These are phyloP conservation scores for Trametes elegans DNA, from an alignment of 768 basidiomycete species.

Conservation along the genomic window DNA sequence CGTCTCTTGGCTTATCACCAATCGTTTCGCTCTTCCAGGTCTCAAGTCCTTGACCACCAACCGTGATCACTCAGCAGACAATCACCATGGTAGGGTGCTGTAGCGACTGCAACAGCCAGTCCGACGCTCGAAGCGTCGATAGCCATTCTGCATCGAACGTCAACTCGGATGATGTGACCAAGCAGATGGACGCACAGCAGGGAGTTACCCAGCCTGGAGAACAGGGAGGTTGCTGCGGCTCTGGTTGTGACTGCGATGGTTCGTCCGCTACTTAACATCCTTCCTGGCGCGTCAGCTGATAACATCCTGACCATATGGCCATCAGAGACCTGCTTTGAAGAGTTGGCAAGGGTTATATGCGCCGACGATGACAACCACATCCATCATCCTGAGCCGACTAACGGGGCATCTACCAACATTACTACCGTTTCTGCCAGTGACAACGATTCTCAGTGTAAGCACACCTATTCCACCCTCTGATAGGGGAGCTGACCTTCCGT, in stretches of 20 bases:
- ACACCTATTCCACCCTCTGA: no score
- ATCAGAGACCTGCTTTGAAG: slow-evolving; percentile 26
- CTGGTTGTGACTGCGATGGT: slow-evolving; percentile 28
- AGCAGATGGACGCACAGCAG: not conserved
- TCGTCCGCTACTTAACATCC: not conserved
- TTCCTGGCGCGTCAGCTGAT: not conserved
- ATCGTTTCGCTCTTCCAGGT: not conserved
- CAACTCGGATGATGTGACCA: no score
- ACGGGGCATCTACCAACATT: not conserved
- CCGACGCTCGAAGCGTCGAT: slow-evolving; percentile 8
- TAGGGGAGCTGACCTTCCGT: no score
- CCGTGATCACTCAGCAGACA: not conserved
- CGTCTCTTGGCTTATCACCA: not conserved
- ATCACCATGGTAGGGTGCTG: slow-evolving; percentile 10
- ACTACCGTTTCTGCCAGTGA: not conserved
- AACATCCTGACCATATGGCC: no score
- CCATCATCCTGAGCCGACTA: slow-evolving; percentile 4
- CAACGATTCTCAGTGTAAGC: not conserved
- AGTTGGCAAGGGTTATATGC: slow-evolving; percentile 29
- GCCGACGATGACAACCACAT: slow-evolving; percentile 28
- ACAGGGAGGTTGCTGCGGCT: slow-evolving; percentile 25
- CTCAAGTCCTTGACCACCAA: not conserved
- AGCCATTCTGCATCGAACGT: no score
- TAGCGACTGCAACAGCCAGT: not conserved
- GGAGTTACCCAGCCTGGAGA: not conserved